Conservation (phyloP, 768 basidiomycete genomes). For the Psilocybe subaeruginosa region DNA sequence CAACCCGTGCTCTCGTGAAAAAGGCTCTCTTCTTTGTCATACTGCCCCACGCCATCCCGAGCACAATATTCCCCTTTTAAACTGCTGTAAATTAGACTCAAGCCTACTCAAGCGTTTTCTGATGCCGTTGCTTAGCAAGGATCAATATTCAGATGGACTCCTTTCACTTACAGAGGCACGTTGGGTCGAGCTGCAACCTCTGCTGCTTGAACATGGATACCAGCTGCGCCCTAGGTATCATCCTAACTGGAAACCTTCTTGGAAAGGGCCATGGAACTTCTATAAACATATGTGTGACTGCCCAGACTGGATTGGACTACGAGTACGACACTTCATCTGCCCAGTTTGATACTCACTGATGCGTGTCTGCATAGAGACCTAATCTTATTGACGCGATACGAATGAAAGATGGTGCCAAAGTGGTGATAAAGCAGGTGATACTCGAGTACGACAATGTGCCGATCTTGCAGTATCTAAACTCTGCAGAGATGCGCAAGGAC, state of each 20-base stretch:
- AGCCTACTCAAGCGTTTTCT: too few relatives aligned
- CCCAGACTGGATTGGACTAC: not conserved
- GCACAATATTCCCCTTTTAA: too few relatives aligned
- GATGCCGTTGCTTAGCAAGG: not conserved
- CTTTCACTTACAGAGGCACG: not conserved
- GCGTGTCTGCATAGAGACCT: not conserved
- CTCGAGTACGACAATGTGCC: not conserved
- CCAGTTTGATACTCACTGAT: not conserved
- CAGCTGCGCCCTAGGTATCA: slow-evolving; percentile 7
- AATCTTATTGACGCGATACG: slow-evolving; percentile 3
- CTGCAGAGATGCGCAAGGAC: slow-evolving; percentile 10
- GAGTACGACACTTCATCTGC: too few relatives aligned
- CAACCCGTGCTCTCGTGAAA: too few relatives aligned
- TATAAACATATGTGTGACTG: not conserved
- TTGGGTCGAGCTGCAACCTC: slow-evolving; percentile 9
- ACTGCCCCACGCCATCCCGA: too few relatives aligned
- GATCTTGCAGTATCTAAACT: slow-evolving; percentile 16
- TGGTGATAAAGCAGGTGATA: slow-evolving; percentile 4
- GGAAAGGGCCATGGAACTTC: slow-evolving; percentile 1
- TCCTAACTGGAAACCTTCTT: slow-evolving; percentile 13
- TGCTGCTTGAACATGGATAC: slow-evolving; percentile 7
- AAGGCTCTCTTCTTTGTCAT: too few relatives aligned
- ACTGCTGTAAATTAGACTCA: too few relatives aligned
- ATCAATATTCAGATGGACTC: too few relatives aligned
- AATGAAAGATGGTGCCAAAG: slow-evolving; percentile 1